These are phyloP conservation scores for Geranium incanum DNA, from an alignment of 441 rosid species.

Conservation along the genomic window DNA sequence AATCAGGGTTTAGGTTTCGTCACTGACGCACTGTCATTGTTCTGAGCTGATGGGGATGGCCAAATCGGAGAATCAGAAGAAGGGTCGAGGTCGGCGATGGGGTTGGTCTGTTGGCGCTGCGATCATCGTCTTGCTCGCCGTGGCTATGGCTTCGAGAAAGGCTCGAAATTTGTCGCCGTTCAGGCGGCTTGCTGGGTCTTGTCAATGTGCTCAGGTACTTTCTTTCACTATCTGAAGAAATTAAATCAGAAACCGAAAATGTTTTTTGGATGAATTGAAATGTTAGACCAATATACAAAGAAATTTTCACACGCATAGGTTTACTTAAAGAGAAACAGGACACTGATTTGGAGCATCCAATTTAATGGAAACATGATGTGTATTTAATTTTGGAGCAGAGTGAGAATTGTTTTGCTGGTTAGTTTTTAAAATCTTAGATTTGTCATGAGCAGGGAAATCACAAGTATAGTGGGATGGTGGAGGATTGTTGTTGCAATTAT, in stretches of 20 bases:
- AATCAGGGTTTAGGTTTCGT: conserved; percentile 5
- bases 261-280: not conserved
- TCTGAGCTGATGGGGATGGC: not conserved
- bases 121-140: not conserved
- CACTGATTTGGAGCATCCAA: no score
- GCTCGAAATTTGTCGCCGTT: not conserved
- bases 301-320: not conserved
- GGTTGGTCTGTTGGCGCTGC: conserved; percentile 3
- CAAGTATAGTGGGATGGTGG: conserved; percentile 62
- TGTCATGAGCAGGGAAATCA: conserved; percentile 24
- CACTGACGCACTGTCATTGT: not conserved
- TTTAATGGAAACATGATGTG: no score
- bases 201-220: conserved; percentile 5
- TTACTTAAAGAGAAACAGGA: not conserved
- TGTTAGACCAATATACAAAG: not conserved
- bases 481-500: conserved; percentile 82
- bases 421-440: not conserved
- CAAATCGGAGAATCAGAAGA: not conserved
- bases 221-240: not conserved
- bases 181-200: not conserved
- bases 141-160: conserved; percentile 4
- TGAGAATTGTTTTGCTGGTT: not conserved
- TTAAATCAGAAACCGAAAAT: not conserved
- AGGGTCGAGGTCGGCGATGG: not conserved
- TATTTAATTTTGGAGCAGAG: not conserved